A percentile compares a stretch with the other conserved stretches of the same genome.
Conservation (phyloP, 352 stramenopile species). For the Globisporangium carolinianum region DNA sequence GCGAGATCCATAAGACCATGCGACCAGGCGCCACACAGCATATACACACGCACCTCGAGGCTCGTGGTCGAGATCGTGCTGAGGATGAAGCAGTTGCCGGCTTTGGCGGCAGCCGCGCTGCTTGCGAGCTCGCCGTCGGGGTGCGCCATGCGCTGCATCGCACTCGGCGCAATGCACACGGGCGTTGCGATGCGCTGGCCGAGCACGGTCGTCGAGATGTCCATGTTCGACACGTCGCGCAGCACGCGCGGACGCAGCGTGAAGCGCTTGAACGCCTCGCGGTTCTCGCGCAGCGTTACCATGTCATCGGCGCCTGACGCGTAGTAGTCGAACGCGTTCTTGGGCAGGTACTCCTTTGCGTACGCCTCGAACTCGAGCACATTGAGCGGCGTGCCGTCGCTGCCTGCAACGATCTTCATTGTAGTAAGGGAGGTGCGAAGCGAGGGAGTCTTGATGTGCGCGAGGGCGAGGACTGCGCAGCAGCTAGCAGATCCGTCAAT, state of each 20-base stretch:
- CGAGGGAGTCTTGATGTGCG: background rate
- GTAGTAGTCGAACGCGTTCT: conserved; percentile 92
- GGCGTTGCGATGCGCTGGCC: conserved; percentile 87
- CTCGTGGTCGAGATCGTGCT: conserved; percentile 91
- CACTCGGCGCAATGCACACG: conserved; percentile 89
- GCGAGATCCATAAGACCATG: no score
- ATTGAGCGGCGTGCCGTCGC: conserved; percentile 74
- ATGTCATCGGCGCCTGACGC: conserved; percentile 92
- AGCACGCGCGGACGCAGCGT: conserved; percentile 94
- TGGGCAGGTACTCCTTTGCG: conserved; percentile 84
- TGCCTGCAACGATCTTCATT: conserved; percentile 70
- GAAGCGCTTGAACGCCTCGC: conserved; percentile 87
- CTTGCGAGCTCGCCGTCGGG: conserved; percentile 90
- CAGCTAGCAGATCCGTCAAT: background rate
- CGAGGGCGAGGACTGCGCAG: background rate
- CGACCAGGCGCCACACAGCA: no score
- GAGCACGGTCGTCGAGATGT: conserved; percentile 89
- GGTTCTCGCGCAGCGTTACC: conserved; percentile 68
- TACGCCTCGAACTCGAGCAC: conserved; percentile 89
- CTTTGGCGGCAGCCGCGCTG: conserved; percentile 71
- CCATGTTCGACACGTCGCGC: conserved; percentile 90
- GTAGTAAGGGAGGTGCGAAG: background rate
- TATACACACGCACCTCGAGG: conserved; percentile 49
- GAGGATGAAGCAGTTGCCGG: conserved; percentile 88
- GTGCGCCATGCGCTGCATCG: conserved; percentile 95